Evolutionary conservation across 768 basidiomycete species (phyloP).

Genomic region (Amanita rubescens): DNA sequence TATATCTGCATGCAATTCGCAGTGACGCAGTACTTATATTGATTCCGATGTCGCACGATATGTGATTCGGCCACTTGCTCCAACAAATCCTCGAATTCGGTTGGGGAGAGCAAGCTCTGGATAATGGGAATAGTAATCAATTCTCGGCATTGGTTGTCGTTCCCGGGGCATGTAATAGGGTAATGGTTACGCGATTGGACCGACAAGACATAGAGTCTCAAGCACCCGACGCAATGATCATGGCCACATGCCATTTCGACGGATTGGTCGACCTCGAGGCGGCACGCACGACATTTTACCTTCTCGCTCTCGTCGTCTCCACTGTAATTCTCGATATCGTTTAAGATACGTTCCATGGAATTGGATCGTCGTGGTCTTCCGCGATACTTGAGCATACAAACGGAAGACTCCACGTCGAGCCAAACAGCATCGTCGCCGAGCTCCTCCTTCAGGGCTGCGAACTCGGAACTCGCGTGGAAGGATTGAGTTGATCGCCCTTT

Average conservation of each 20-base stretch:
- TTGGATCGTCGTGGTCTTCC: neutral
- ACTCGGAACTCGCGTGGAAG: neutral
- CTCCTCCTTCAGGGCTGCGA: neutral
- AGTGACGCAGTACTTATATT: slow-evolving; percentile 62
- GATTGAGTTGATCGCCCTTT: neutral
- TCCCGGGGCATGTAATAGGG: slow-evolving; percentile 59
- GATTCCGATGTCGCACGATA: slow-evolving; percentile 45
- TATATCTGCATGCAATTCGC: slow-evolving; percentile 70
- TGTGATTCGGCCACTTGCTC: slow-evolving; percentile 49
- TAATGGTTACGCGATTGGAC: slow-evolving; percentile 37
- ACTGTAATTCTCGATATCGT: neutral
- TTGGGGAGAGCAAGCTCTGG: slow-evolving; percentile 39
- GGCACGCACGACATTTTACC: slow-evolving; percentile 47
- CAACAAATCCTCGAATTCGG: slow-evolving; percentile 45
- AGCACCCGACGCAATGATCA: slow-evolving; percentile 40
- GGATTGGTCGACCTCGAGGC: slow-evolving; percentile 32
- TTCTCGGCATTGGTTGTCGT: slow-evolving; percentile 44
- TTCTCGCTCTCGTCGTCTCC: neutral
- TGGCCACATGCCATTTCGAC: slow-evolving; percentile 40
- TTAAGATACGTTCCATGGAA: neutral
- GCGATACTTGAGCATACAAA: neutral
- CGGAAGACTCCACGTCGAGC: slow-evolving; percentile 1
- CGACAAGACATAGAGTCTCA: slow-evolving; percentile 38
- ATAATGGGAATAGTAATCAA: slow-evolving; percentile 50
- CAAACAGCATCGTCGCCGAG: neutral